Percentiles rank a stretch among this genome's conserved stretches.
Evolutionary conservation across 441 rosid species (phyloP).

Genomic region (Adansonia gregorii): DNA sequence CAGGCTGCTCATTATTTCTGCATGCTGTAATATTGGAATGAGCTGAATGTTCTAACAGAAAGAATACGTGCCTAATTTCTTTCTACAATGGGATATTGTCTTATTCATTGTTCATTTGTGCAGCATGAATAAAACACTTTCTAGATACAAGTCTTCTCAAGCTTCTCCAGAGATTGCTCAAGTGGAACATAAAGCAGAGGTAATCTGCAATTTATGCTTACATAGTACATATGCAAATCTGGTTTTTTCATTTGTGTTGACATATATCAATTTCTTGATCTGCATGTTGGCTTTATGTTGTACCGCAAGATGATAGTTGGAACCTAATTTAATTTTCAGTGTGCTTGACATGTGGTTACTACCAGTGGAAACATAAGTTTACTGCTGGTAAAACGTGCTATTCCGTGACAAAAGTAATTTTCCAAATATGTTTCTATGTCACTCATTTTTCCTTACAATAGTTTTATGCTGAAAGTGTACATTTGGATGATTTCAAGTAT

Average conservation of each 20-base stretch:
- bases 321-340: not conserved
- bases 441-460: not conserved
- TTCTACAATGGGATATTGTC: not conserved
- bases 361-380: not conserved
- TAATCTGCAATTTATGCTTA: conserved; percentile 28
- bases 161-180: conserved; percentile 52
- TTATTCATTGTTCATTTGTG: conserved; percentile 24
- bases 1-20: not conserved
- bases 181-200: conserved; percentile 58
- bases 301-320: not conserved
- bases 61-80: not conserved
- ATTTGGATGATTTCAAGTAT: conserved; percentile 18
- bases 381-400: not conserved
- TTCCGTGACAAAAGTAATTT: not conserved
- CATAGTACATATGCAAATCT: not conserved
- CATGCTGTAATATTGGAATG: not conserved
- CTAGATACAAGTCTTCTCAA: conserved; percentile 62
- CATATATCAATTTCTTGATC: not conserved
- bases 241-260: not conserved
- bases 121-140: conserved; percentile 84
- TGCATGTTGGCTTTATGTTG: not conserved
- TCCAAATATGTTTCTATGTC: not conserved
- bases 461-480: not conserved
- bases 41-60: not conserved
- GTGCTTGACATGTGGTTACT: conserved; percentile 8